Evolutionary conservation across 805 yeast genomes (phyloP), one percentile per base, ranked within the genome.

Genomic region (Metschnikowia colocasiae): DNA sequence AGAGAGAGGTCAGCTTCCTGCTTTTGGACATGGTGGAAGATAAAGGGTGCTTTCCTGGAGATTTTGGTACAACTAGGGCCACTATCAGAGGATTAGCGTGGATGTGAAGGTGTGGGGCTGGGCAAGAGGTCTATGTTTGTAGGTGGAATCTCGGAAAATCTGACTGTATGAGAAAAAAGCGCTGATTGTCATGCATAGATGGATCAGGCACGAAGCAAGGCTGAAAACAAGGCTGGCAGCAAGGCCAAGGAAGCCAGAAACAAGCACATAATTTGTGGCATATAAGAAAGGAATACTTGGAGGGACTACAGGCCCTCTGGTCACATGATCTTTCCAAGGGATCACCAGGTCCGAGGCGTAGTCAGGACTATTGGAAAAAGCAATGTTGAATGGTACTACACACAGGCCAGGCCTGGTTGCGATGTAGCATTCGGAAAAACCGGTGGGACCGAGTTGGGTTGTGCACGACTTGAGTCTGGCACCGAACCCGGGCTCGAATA

Each of bases 1-100:
- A 70, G 22, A 70, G 61, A 12, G 72, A 56, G 9, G 73, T 56
- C 51, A 59, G 63, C 49, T 62, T 67, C 7, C 59, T 49, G 13
- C 41, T 32, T 38, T 51, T 60, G 27, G 45, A 49, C 62, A 59
- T 59, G 36, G 29, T 23, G 31, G 9, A 16, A 12, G 16, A 4
- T 10, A 12, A 6, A 7, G 19, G 6, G 16, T 6, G 10, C 10
- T 25, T 25, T 25, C 27, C 10, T 25, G 27, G 8, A 22, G 23
- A 6, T 25, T 6, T 25, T 6, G 27, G 8, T 25, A 6, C 10
- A 10, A 25, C 7, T 25, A 25, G 27, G 10, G 27, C 10, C 27
- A 25, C 10, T 25, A 25, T 25, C 27, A 25, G 38, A 25, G 18
- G 15, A 9, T 22, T 16, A 10, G 38, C 22, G 23, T 26, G 22